Conservation (phyloP, 129 eudicot species). For the carrot (Daucus carota) region DNA sequence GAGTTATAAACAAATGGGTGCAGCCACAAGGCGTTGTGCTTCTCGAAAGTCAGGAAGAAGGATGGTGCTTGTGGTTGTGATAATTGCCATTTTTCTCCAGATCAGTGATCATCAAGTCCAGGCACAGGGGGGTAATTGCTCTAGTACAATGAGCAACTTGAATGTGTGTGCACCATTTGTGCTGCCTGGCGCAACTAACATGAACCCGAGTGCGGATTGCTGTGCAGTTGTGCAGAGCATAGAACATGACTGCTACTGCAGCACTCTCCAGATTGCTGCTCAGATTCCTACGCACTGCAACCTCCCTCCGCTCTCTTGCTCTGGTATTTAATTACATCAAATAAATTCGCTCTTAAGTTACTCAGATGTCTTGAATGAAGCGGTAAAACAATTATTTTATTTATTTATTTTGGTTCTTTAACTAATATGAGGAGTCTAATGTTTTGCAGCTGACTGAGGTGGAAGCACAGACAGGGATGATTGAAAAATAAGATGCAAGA, state of each 20-base stretch:
- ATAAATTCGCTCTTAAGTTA: background rate
- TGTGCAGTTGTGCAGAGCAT: constrained; percentile 58
- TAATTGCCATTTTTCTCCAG: background rate
- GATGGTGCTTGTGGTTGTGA: constrained; percentile 9
- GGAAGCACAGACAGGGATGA: background rate
- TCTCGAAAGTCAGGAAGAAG: background rate
- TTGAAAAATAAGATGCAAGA: background rate
- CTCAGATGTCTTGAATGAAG: background rate
- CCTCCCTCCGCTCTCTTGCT: constrained; percentile 55
- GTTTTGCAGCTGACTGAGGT: background rate
- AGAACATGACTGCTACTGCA: constrained; percentile 61
- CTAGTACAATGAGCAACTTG: constrained; percentile 31
- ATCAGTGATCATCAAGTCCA: constrained; percentile 6
- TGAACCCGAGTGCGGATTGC: constrained; percentile 45
- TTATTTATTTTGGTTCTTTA: background rate
- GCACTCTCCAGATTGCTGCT: constrained; percentile 28
- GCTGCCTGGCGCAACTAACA: constrained; percentile 39
- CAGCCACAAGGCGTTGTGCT: background rate
- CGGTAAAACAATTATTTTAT: background rate
- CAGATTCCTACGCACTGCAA: constrained; percentile 53
- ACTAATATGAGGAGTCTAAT: background rate
- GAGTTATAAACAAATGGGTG: background rate
- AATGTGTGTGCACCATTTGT: constrained; percentile 71
- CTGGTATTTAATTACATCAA: constrained; percentile 6
- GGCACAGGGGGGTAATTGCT: constrained; percentile 28